Evolutionary conservation across 176 grass and related monocot genomes (phyloP), one percentile per base, ranked within the genome.

Genomic region (barley (Hordeum vulgare)): DNA sequence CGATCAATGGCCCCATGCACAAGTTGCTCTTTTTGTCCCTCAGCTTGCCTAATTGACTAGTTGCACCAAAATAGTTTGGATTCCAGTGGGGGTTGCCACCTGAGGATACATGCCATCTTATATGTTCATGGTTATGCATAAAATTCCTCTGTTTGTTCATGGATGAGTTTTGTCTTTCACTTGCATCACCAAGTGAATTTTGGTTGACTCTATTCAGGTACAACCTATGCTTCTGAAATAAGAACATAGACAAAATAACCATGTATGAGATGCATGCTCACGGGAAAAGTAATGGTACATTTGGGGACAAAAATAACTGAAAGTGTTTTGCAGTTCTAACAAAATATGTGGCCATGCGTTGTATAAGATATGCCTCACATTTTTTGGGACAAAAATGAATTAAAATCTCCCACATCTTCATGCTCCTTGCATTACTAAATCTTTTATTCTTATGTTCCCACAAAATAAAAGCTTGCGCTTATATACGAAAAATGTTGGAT

Each of bases 181-280:
- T 59, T 81, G 60, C 33, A 13, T 66, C 51, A 11, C 31, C 33
- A 47, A 67, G 61, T 44, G 53, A n/a, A 68, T 78, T 26, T 29
- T 34, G 9, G 3, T 44, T 78, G 31, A 81, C 7, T 25, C 85
- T 89, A 77, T 86, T 93, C 17, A 93, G 13, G 61, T 91, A 91
- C 1, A 90, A 20, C 5, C 90, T 47, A n/a, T 97, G 91, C 31
- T 94, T 94, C 90, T 97, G 88, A 83, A 91, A 81, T 39, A 64
- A 88, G 0, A 80, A 74, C 14, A 85, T 26, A 45, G 49, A 58
- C 23, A 71, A 49, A 7, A 12, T 53, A 53, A 7, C 70, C 18
- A 45, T 56, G 36, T 9, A 77, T 81, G 29, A 73, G 73, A 75
- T 77, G 44, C 59, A 65, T 91, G 61, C 62, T 86, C 76, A 81